Evolutionary conservation across 495 filamentous ascomycete species (phyloP), one percentile per base, ranked within the genome.

Genomic region (Neurospora africana): DNA sequence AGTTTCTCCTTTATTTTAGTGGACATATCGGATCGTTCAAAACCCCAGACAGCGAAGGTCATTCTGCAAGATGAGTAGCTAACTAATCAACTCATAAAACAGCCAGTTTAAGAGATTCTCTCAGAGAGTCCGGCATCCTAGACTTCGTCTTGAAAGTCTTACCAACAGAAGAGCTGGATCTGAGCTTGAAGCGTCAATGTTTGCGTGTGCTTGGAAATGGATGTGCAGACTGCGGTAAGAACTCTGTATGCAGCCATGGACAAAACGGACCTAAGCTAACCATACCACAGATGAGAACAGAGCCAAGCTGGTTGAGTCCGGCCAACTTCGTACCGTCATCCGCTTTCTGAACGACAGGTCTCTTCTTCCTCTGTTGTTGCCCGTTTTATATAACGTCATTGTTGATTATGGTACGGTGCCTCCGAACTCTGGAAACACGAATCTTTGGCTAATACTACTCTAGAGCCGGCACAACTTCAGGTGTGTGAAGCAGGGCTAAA

Each of bases 151-250:
- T 93, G 11, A 76, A 83, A 21, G 74, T 90, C 6, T 74, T 91
- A 58, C 79, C 86, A 11, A 81, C 77, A 0, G 75, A 81, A 21
- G 78, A 79, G 2, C 39, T 83, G 10, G 73, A 76, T 2, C 74
- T 74, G 17, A 58, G 75, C 8, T 77, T 87, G 7, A 77, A 79
- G 40, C 78, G 82, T 27, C 89, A 92, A 74, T 84, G 87, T 36
- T 81, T 95, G 38, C 88, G 91, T 19, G 74, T 95, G 33, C 83
- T 93, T 76, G 92, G 91, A 3, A 95, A 95, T 79, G 89, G 88
- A n/a, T 94, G 91, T 79, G 92, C 92, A 61, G 92, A 95, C 77
- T 90, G 88, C 70, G 88, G 92, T 91, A 81, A 76, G 84, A n/a
- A 19, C 11, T 36, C 39, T 67, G 27, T 44, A 19, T 72, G 15